These are phyloP conservation scores for Penicillium salamii DNA, from an alignment of 495 filamentous ascomycete species.

Conservation along the genomic window DNA sequence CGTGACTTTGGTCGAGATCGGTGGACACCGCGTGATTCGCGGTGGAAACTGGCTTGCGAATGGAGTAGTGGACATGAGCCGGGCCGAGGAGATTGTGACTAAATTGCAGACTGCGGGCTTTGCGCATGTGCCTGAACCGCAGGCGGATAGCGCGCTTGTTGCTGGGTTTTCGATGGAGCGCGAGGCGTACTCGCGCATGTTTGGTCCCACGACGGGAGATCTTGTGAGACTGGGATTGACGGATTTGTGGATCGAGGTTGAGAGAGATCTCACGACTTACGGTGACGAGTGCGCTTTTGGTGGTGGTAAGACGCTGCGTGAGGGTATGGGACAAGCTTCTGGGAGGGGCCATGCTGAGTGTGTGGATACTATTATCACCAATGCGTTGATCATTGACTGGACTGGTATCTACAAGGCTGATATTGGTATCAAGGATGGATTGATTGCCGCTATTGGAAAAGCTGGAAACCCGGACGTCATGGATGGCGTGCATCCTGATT, in stretches of 20 bases:
- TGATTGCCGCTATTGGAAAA: constrained; percentile 91
- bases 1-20: constrained; percentile 90
- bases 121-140: constrained; percentile 66
- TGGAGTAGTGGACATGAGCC: constrained; percentile 62
- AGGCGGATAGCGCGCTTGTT: constrained; percentile 50
- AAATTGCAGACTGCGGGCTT: constrained; percentile 72
- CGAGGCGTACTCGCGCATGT: constrained; percentile 78
- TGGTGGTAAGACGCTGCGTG: constrained; percentile 89
- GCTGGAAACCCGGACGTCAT: constrained; percentile 97
- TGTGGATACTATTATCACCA: constrained; percentile 86
- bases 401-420: constrained; percentile 96
- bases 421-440: constrained; percentile 86
- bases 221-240: constrained; percentile 77
- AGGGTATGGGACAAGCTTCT: constrained; percentile 94
- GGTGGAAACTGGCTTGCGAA: constrained; percentile 81
- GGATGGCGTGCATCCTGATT: constrained; percentile 74
- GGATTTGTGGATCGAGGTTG: constrained; percentile 88
- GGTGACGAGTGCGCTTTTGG: constrained; percentile 97
- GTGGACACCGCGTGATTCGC: constrained; percentile 72
- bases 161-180: constrained; percentile 70
- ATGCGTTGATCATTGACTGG: constrained; percentile 90
- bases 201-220: constrained; percentile 90
- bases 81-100: constrained; percentile 61
- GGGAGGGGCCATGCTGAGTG: constrained; percentile 67
- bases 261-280: constrained; percentile 80